These are phyloP conservation scores for Zopfochytrium polystomum DNA, from an alignment of 371 early-diverging fungal genomes.

Conservation along the genomic window DNA sequence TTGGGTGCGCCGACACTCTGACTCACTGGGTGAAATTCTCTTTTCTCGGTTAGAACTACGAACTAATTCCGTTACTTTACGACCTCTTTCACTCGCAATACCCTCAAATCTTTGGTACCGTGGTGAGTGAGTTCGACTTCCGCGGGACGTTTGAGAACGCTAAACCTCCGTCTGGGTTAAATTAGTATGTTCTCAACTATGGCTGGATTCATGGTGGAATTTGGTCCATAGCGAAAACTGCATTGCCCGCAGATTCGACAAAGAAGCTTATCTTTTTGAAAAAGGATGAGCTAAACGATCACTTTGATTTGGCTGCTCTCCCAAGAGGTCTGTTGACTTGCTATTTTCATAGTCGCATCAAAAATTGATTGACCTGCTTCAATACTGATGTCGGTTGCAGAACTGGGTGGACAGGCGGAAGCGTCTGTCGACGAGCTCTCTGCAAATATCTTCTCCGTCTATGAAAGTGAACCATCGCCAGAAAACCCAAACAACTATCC, in stretches of 20 bases:
- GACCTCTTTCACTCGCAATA: conserved; percentile 43
- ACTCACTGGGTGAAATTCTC: not conserved
- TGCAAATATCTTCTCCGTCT: no score
- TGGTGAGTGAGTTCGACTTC: conserved; percentile 16
- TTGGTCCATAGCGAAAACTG: conserved; percentile 41
- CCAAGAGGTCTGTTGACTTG: no score
- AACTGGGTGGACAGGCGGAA: no score
- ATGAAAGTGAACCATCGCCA: no score
- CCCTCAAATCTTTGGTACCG: conserved; percentile 42
- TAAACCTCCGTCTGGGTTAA: no score
- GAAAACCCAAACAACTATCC: no score
- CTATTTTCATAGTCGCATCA: no score
- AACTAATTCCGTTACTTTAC: conserved; percentile 40
- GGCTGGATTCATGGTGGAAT: conserved; percentile 52
- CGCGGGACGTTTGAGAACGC: not conserved
- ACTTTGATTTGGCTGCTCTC: conserved; percentile 27
- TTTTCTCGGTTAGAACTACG: conserved; percentile 28
- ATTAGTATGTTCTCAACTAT: conserved; percentile 45
- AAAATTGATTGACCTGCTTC: no score
- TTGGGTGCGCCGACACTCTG: no score
- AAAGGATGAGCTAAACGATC: conserved; percentile 27
- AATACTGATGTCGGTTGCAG: no score
- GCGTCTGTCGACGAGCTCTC: no score
- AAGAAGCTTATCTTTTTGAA: conserved; percentile 38
- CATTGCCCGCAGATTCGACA: conserved; percentile 38